A percentile compares a stretch with the other conserved stretches of the same genome.
Evolutionary conservation across 73 alveolate species (phyloP).

Genomic region (Strombidium stylifer): DNA sequence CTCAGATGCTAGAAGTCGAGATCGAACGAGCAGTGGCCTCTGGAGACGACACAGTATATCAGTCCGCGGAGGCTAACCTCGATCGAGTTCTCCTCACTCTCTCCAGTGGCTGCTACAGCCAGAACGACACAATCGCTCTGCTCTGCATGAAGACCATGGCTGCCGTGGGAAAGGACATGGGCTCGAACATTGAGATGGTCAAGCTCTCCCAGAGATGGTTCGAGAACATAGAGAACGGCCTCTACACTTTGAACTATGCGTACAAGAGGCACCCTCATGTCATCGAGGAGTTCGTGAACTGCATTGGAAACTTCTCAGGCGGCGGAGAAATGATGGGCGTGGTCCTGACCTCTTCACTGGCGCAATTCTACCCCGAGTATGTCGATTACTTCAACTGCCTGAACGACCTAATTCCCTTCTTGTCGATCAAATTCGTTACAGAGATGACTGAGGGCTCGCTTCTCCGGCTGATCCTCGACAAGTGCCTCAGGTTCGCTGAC

Average conservation of each 20-base stretch:
- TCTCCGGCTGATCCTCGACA: slow-evolving; percentile 75
- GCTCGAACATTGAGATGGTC: neutral
- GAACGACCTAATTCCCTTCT: slow-evolving; percentile 15
- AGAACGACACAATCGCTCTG: slow-evolving; percentile 36
- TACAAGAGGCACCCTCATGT: slow-evolving; percentile 47
- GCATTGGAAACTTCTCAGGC: slow-evolving; percentile 30
- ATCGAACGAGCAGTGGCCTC: slow-evolving; percentile 22
- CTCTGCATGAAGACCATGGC: slow-evolving; percentile 47
- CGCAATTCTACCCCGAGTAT: neutral
- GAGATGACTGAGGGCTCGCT: slow-evolving; percentile 64
- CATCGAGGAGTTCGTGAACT: slow-evolving; percentile 39
- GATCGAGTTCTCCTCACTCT: slow-evolving; percentile 28
- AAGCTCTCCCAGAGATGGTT: slow-evolving; percentile 27
- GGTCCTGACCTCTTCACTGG: slow-evolving; percentile 1
- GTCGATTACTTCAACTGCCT: slow-evolving; percentile 12
- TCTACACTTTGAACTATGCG: slow-evolving; percentile 27
- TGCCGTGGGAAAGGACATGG: slow-evolving; percentile 43
- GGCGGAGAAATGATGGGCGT: slow-evolving; percentile 26
- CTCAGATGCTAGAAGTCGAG: slow-evolving; percentile 40
- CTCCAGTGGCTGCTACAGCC: slow-evolving; percentile 52
- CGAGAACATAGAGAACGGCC: slow-evolving; percentile 54
- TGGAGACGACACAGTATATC: slow-evolving; percentile 34
- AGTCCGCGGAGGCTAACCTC: neutral
- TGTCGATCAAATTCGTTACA: slow-evolving; percentile 1
- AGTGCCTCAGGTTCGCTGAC: slow-evolving; percentile 69